phyloP scores from a whole-genome alignment of 805 yeast genomes.

The Tetrapisispora nanseiensis region DNA sequence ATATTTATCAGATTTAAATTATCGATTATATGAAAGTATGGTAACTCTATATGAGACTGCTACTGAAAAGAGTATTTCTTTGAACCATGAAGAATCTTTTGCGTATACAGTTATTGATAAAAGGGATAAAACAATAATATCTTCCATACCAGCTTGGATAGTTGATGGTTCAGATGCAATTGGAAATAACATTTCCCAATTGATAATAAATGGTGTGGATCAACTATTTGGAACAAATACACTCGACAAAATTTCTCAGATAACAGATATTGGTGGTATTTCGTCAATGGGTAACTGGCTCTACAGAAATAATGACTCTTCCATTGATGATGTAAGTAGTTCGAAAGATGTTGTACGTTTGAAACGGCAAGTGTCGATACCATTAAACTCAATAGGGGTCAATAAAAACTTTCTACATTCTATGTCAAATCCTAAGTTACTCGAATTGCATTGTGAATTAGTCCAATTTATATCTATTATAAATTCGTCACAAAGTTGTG shows the following conservation, averaged over 20 bases:
- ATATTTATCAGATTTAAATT: conserved; percentile 21
- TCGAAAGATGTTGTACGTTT: too few relatives aligned
- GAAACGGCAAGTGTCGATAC: too few relatives aligned
- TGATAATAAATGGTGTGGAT: conserved; percentile 24
- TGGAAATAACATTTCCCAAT: conserved; percentile 9
- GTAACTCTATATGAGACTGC: conserved; percentile 12
- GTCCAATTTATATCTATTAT: conserved; percentile 11
- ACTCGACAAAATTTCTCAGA: neutral
- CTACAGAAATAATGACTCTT: neutral
- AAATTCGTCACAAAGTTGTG: conserved; percentile 10
- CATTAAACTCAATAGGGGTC: neutral
- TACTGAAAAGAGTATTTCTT: neutral
- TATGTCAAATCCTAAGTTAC: conserved; percentile 16
- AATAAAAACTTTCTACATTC: conserved; percentile 15
- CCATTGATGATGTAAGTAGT: too few relatives aligned
- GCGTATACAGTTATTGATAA: conserved; percentile 18
- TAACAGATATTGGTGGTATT: conserved; percentile 7
- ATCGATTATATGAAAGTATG: conserved; percentile 16
- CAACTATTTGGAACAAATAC: conserved; percentile 5
- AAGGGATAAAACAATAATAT: conserved; percentile 3
- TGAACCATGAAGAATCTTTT: conserved; percentile 9
- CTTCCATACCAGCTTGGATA: conserved; percentile 22
- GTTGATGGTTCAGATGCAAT: neutral
- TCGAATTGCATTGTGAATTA: conserved; percentile 21
- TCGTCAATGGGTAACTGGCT: conserved; percentile 18